Evolutionary conservation across 139 green algal genomes (phyloP).

Genomic region (Eudorina sp.): DNA sequence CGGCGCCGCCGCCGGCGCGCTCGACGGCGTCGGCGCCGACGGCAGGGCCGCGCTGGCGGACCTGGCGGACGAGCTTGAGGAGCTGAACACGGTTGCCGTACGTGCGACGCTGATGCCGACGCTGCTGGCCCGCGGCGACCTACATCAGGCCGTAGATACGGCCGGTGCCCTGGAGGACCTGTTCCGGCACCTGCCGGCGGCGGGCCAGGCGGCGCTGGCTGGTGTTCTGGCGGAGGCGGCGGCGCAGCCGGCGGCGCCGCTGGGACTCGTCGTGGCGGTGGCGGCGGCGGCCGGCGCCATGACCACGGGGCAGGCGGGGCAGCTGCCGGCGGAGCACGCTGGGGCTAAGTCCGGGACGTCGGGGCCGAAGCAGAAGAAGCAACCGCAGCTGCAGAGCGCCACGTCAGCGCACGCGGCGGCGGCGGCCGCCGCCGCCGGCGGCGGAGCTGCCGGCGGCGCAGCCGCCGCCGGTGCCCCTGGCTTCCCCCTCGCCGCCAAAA

Average conservation of each 20-base stretch:
- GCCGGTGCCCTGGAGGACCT: slow-evolving; percentile 41
- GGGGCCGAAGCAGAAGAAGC: slow-evolving; percentile 34
- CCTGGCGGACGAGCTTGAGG: slow-evolving; percentile 17
- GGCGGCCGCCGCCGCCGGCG: not conserved
- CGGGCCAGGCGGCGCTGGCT: slow-evolving; percentile 28
- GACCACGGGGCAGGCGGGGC: not conserved
- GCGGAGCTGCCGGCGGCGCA: not conserved
- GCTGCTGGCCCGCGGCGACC: slow-evolving; percentile 22
- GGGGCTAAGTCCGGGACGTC: slow-evolving; percentile 16
- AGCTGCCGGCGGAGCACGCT: not conserved
- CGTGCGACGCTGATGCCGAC: slow-evolving; percentile 25
- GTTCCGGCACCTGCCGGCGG: slow-evolving; percentile 13
- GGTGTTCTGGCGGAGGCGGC: slow-evolving; percentile 38
- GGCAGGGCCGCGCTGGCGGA: not conserved
- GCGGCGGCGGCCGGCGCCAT: slow-evolving; percentile 36
- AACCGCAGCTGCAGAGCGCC: slow-evolving; percentile 8
- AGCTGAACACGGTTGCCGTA: slow-evolving; percentile 8
- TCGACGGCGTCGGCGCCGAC: too few species aligned
- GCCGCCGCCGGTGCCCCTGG: not conserved
- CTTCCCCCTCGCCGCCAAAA: not conserved
- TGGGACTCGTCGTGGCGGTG: slow-evolving; percentile 37
- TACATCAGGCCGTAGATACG: slow-evolving; percentile 42
- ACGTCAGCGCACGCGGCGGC: not conserved
- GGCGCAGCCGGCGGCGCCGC: slow-evolving; percentile 35
- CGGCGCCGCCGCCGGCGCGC: not conserved